These are phyloP conservation scores for Psidium guajava DNA, from an alignment of 345 rosid species.

Conservation along the genomic window DNA sequence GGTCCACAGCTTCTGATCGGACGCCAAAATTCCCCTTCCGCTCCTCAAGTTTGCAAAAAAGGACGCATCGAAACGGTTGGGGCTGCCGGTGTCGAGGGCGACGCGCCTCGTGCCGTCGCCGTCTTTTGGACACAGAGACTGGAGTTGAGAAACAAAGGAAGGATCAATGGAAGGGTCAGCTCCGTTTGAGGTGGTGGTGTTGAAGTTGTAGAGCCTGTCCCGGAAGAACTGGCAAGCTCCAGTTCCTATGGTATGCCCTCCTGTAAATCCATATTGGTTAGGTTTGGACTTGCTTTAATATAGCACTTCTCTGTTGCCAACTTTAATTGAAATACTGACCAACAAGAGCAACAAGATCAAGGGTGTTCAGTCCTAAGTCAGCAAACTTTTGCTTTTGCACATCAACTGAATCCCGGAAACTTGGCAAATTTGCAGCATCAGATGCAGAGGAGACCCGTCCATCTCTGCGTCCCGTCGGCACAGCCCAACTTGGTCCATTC, in stretches of 20 bases:
- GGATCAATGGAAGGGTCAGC: constrained; percentile 35
- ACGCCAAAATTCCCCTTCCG: constrained; percentile 38
- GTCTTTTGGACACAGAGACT: constrained; percentile 34
- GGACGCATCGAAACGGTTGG: constrained; percentile 30
- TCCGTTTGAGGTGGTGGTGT: constrained; percentile 8
- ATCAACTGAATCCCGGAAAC: constrained; percentile 8
- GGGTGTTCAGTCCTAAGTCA: constrained; percentile 9
- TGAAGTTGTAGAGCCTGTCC: constrained; percentile 37
- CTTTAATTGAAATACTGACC: constrained; percentile 6
- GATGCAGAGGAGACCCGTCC: constrained; percentile 20
- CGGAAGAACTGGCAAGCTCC: constrained; percentile 36
- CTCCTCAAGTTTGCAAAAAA: constrained; percentile 33
- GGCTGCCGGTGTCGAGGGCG: constrained; percentile 35
- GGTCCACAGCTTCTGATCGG: constrained; percentile 43
- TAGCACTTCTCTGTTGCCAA: background rate
- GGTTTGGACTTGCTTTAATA: background rate
- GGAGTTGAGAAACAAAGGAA: constrained; percentile 29
- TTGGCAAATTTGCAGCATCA: constrained; percentile 13
- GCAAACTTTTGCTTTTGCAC: constrained; percentile 12
- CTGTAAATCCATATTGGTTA: constrained; percentile 3
- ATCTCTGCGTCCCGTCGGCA: constrained; percentile 31
- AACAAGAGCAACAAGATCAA: constrained; percentile 27
- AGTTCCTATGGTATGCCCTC: constrained; percentile 61
- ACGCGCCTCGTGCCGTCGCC: constrained; percentile 22
- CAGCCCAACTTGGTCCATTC: constrained; percentile 3